phyloP scores from a whole-genome alignment of 1,284 basidiomycete genomes.

The Tylopilus orsonianus region DNA sequence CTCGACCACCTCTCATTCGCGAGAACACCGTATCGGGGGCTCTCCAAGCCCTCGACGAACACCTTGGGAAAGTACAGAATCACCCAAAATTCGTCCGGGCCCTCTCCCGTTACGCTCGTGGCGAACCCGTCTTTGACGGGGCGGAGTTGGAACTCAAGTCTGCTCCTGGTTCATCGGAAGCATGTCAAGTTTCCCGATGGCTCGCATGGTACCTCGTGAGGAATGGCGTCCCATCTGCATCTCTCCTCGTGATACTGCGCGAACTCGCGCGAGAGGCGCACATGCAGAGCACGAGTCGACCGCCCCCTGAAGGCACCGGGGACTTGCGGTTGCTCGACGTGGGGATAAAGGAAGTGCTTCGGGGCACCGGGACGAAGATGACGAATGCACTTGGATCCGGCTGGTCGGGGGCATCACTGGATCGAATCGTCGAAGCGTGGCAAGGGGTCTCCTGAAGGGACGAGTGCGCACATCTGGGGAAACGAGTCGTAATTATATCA shows the following conservation, averaged over 20 bases:
- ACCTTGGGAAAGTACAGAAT: constrained; percentile 47
- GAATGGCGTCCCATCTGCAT: constrained; percentile 66
- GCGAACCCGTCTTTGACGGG: constrained; percentile 38
- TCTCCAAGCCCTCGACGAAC: constrained; percentile 57
- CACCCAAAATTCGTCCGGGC: constrained; percentile 45
- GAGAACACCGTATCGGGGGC: constrained; percentile 67
- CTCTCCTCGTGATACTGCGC: constrained; percentile 56
- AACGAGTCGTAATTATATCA: neutral
- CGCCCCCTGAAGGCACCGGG: constrained; percentile 48
- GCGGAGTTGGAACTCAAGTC: constrained; percentile 9
- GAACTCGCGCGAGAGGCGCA: constrained; percentile 61
- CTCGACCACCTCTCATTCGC: constrained; percentile 63
- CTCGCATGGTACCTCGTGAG: constrained; percentile 64
- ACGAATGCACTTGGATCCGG: constrained; percentile 63
- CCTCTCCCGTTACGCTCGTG: constrained; percentile 54
- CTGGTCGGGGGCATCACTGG: constrained; percentile 63
- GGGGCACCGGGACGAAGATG: constrained; percentile 66
- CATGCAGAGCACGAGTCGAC: constrained; percentile 45
- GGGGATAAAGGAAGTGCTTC: constrained; percentile 68
- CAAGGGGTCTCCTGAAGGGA: constrained; percentile 19
- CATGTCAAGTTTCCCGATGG: constrained; percentile 37
- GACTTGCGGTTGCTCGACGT: constrained; percentile 48
- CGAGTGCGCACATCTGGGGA: constrained; percentile 18
- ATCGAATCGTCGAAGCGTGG: constrained; percentile 64
- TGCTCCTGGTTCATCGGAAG: constrained; percentile 1